Percentiles rank a stretch among this genome's conserved stretches.
Conservation (phyloP, 2,329 filamentous ascomycete species). For the Aureobasidium sp. region DNA sequence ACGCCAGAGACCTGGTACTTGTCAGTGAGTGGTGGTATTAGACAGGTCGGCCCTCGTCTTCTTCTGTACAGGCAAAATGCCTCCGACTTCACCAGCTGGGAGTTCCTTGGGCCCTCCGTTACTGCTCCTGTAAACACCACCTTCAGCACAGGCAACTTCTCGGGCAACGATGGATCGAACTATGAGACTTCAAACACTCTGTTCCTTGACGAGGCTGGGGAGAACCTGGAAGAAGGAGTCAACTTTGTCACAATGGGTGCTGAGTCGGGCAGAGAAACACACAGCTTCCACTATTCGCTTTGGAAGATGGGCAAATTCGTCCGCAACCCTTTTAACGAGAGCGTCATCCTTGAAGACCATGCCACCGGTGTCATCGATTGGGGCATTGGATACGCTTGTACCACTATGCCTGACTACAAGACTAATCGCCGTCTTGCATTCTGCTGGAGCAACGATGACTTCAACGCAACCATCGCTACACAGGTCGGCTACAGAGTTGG, state of each 20-base stretch:
- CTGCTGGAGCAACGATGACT: slow-evolving; percentile 15
- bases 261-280: slow-evolving; percentile 12
- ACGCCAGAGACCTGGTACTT: slow-evolving; percentile 34
- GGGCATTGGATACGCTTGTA: slow-evolving; percentile 11
- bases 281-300: slow-evolving; percentile 4
- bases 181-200: slow-evolving; percentile 10
- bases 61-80: slow-evolving; percentile 38
- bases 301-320: slow-evolving; percentile 14
- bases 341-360: slow-evolving; percentile 10
- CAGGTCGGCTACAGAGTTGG: neutral
- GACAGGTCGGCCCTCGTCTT: slow-evolving; percentile 32
- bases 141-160: slow-evolving; percentile 6
- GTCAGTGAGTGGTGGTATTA: slow-evolving; percentile 36
- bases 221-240: neutral
- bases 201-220: slow-evolving; percentile 6
- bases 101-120: slow-evolving; percentile 26
- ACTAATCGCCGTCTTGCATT: slow-evolving; percentile 2
- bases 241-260: slow-evolving; percentile 12
- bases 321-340: neutral
- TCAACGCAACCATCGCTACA: slow-evolving; percentile 8
- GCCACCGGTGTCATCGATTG: slow-evolving; percentile 15
- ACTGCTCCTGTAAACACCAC: slow-evolving; percentile 10
- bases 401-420: slow-evolving; percentile 9
- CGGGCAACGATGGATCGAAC: slow-evolving; percentile 11
- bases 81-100: slow-evolving; percentile 34